Evolutionary conservation across 768 basidiomycete genomes (phyloP), one percentile per base, ranked within the genome.

Genomic region (Leccinum variicolor): DNA sequence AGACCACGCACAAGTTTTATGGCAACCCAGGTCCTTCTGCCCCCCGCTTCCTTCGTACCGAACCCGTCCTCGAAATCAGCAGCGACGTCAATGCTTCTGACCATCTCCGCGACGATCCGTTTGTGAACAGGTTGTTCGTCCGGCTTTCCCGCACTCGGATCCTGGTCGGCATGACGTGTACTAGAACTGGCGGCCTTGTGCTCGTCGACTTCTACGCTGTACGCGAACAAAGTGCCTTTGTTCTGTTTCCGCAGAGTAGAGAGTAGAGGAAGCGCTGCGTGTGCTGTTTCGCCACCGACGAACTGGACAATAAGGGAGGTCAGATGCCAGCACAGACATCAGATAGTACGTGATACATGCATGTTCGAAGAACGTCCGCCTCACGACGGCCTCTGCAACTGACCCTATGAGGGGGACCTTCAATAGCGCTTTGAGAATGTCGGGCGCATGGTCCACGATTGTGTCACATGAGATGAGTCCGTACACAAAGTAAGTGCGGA

Each of bases 351-450:
- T 21, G 19, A 29, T 3, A 59, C 79, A 29, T 60, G 88, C 90
- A 75, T 95, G 94, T 48, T 83, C 79, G 66, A 94, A 96, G 76
- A 97, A 96, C 0, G 94, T 95, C 10, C 78, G 73, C 43, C 90
- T 79, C 6, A 96, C 87, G 54, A 90, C 67, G 1, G 76, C 76
- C 66, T 92, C 85, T 2, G 87, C 85, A 41, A 92, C 64, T 54
- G 81, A 76, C 57, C 78, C 82, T 0, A 94, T 49, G 13, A 77
- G 73, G 1, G 85, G 84, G 2, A 85, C 72, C 43, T 77, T 75
- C 6, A 78, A 70, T 15, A 87, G 65, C 2, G 75, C 64, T 13
- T 80, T 73, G 45, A 97, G 77, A 25, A 94, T 73, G 48, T 72
- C 70, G 0, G 92, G 92, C 1, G 92, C 84, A 57, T 82, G 73